Base-by-base conservation (phyloP, 345 rosid genomes). In the Camelina sativa region DNA sequence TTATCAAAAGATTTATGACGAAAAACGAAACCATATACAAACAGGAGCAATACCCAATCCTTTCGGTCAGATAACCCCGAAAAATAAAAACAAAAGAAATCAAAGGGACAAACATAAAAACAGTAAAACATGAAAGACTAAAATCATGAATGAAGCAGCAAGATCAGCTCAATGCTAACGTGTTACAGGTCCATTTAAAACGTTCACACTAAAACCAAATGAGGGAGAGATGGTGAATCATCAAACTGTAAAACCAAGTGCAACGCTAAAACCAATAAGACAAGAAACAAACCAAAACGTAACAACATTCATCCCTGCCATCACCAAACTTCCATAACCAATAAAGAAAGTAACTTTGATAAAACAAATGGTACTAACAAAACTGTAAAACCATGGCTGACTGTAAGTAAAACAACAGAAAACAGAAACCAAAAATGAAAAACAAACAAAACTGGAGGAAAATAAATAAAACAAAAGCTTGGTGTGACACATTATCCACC, bases 131-230 rank as follows among this genome's bases (percentile, higher is more conserved):
- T 16, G 23, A 41, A 2, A 41, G 20, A 44, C 32, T 53, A 60
- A 68, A 67, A 69, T 8, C 57, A 68, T 76, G 57, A 43, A 22
- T 23, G 16, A 61, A 65, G 61, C 58, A 34, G 32, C 50, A 68
- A 25, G 2, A 41, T 11, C 32, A 68, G 47, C 55, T 19, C 48
- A 17, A 52, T 22, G 41, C 51, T 32, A 32, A 4, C n/a, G 53
- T 55, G 37, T 62, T 35, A 62, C 43, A 20, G 66, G 66, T 38
- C 13, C 44, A 47, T 9, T 17, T 63, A 2, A 16, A 15, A 37
- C 34, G 43, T 47, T 44, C 37, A 8, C 12, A 46, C 59, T 10
- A 70, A 70, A 63, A 63, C 65, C 60, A 56, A 10, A 46, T 55
- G 53, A 44, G 51, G 11, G 32, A 51, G 38, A 20, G 32, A 53